A percentile compares a stretch with the other conserved stretches of the same genome.
These are phyloP conservation scores for Phialophora tarda DNA, from an alignment of 2,329 filamentous ascomycete genomes.

Conservation along the genomic window DNA sequence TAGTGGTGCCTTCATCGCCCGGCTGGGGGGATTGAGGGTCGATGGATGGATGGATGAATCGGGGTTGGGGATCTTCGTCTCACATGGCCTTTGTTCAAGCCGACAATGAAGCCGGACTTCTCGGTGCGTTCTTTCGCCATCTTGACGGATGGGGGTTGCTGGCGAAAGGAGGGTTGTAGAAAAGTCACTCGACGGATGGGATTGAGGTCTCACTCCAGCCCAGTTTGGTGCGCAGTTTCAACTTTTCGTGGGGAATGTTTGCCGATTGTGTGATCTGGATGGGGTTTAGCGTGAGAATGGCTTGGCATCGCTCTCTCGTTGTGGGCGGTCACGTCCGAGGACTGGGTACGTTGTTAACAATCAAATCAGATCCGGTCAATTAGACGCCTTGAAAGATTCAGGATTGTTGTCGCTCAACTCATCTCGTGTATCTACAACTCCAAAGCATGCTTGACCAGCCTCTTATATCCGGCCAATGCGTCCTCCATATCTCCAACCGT, in stretches of 20 bases:
- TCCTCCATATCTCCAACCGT: constrained; percentile 75
- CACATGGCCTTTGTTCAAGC: constrained; percentile 70
- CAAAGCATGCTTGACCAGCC: constrained; percentile 57
- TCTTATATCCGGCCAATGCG: constrained; percentile 80
- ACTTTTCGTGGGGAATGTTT: constrained; percentile 26
- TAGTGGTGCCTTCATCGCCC: background rate
- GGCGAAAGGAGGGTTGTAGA: constrained; percentile 16
- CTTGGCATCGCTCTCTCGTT: constrained; percentile 22
- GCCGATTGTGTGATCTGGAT: constrained; percentile 29
- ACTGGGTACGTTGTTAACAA: too few species aligned
- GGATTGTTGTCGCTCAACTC: background rate
- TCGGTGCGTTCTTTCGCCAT: constrained; percentile 56
- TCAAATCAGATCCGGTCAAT: background rate
- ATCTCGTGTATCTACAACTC: constrained; percentile 7
- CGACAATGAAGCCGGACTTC: constrained; percentile 60
- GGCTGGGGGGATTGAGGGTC: background rate
- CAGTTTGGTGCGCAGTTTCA: constrained; percentile 15
- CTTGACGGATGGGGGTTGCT: constrained; percentile 43
- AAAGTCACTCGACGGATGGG: constrained; percentile 10
- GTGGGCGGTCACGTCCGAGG: too few species aligned
- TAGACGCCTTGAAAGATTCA: background rate
- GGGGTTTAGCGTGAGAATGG: background rate
- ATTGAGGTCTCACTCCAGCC: constrained; percentile 8
- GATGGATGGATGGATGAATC: background rate
- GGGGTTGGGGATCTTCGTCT: background rate